These are phyloP conservation scores for Aphanomyces astaci DNA, from an alignment of 352 stramenopile species.

Conservation along the genomic window DNA sequence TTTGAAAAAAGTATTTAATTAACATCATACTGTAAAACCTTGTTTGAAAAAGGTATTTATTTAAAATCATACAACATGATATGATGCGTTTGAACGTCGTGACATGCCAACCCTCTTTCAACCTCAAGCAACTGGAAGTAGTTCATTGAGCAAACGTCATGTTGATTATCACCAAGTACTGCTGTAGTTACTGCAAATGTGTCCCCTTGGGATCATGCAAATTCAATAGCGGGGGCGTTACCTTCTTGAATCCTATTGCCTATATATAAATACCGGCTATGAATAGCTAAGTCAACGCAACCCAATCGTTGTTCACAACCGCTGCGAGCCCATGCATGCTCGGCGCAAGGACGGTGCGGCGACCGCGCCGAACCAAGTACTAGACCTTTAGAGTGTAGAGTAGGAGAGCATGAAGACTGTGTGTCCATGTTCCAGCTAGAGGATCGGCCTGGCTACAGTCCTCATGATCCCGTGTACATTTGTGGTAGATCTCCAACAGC, in stretches of 20 bases:
- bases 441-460: background rate
- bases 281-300: background rate
- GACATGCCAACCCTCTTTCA: no score
- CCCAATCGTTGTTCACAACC: background rate
- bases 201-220: background rate
- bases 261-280: slow-evolving; percentile 7
- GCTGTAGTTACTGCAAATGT: no score
- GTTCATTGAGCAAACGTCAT: no score
- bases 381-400: no score
- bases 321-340: slow-evolving; percentile 1
- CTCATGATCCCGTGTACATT: background rate
- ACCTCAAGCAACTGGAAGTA: no score
- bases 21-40: no score
- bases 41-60: no score
- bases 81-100: background rate
- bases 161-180: no score
- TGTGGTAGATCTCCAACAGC: slow-evolving; percentile 51
- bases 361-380: slow-evolving; percentile 10
- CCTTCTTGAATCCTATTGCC: background rate
- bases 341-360: slow-evolving; percentile 18
- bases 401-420: slow-evolving; percentile 31
- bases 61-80: no score
- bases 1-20: no score
- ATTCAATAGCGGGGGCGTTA: background rate
- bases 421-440: slow-evolving; percentile 33